A percentile compares a stretch with the other conserved stretches of the same genome.
Conservation (phyloP, 208 protist genomes). For the Naegleria fowleri region DNA sequence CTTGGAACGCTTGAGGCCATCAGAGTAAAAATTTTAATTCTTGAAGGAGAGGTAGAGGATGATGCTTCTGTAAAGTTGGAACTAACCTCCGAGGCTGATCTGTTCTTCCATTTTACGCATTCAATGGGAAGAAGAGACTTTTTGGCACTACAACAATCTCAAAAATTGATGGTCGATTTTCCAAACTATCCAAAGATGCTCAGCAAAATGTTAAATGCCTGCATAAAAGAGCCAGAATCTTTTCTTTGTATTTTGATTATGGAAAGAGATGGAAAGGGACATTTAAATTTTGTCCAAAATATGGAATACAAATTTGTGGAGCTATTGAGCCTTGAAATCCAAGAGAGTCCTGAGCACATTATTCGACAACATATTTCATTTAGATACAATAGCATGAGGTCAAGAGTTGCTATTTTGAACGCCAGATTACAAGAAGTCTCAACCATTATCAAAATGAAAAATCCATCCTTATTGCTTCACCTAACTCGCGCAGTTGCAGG, state of each 20-base stretch:
- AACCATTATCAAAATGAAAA: slow-evolving; percentile 52
- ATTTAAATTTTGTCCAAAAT: slow-evolving; percentile 85
- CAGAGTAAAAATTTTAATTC: slow-evolving; percentile 76
- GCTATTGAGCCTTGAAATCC: slow-evolving; percentile 75
- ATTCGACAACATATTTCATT: slow-evolving; percentile 81
- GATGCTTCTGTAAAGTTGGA: slow-evolving; percentile 62
- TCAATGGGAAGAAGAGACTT: slow-evolving; percentile 76
- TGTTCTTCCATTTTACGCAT: slow-evolving; percentile 85
- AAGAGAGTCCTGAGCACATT: slow-evolving; percentile 66
- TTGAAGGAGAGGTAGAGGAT: slow-evolving; percentile 64
- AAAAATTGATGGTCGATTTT: slow-evolving; percentile 86
- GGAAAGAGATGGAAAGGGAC: slow-evolving; percentile 65
- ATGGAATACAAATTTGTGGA: slow-evolving; percentile 86
- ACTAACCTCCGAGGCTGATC: slow-evolving; percentile 75
- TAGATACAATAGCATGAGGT: slow-evolving; percentile 76
- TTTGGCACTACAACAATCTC: slow-evolving; percentile 65
- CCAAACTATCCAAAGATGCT: slow-evolving; percentile 79
- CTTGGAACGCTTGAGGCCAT: slow-evolving; percentile 75
- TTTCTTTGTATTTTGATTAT: slow-evolving; percentile 77
- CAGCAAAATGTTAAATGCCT: slow-evolving; percentile 81
- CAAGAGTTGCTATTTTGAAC: slow-evolving; percentile 72
- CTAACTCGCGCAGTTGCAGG: slow-evolving; percentile 28
- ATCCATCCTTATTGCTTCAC: slow-evolving; percentile 43
- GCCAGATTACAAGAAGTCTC: slow-evolving; percentile 73
- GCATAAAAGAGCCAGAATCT: slow-evolving; percentile 72